A percentile compares a stretch with the other conserved stretches of the same genome.
Conservation (phyloP, 73 alveolate species). For the Paramecium pentaurelia region DNA sequence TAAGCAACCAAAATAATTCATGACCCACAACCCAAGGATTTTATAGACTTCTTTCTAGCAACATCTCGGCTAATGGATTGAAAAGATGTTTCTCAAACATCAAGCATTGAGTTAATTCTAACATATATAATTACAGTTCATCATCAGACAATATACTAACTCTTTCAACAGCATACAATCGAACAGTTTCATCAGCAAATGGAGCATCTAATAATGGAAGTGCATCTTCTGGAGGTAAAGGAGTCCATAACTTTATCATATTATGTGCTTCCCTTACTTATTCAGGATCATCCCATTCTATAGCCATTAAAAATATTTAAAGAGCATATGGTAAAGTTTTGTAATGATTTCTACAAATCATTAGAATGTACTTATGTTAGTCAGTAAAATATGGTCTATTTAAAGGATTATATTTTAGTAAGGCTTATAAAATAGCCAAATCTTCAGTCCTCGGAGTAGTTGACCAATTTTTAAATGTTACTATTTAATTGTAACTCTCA, state of each 20-base stretch:
- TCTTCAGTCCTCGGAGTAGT: conserved; percentile 65
- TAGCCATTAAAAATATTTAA: conserved; percentile 62
- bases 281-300: conserved; percentile 65
- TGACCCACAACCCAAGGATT: conserved; percentile 95
- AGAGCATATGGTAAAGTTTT: conserved; percentile 60
- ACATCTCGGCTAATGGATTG: conserved; percentile 91
- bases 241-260: conserved; percentile 75
- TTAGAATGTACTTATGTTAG: conserved; percentile 53
- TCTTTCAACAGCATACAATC: conserved; percentile 86
- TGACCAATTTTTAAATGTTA: conserved; percentile 55
- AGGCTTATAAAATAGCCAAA: conserved; percentile 45
- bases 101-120: conserved; percentile 86
- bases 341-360: conserved; percentile 69
- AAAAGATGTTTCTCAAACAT: conserved; percentile 91
- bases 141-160: conserved; percentile 89
- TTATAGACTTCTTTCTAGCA: conserved; percentile 84
- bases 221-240: conserved; percentile 86
- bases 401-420: conserved; percentile 62
- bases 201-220: conserved; percentile 77
- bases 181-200: conserved; percentile 81
- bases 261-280: conserved; percentile 65
- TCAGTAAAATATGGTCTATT: conserved; percentile 50
- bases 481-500: not conserved
- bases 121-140: conserved; percentile 87
- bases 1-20: conserved; percentile 88